Conservation (phyloP, 805 yeast genomes). For the Lipomyces oligophaga region DNA sequence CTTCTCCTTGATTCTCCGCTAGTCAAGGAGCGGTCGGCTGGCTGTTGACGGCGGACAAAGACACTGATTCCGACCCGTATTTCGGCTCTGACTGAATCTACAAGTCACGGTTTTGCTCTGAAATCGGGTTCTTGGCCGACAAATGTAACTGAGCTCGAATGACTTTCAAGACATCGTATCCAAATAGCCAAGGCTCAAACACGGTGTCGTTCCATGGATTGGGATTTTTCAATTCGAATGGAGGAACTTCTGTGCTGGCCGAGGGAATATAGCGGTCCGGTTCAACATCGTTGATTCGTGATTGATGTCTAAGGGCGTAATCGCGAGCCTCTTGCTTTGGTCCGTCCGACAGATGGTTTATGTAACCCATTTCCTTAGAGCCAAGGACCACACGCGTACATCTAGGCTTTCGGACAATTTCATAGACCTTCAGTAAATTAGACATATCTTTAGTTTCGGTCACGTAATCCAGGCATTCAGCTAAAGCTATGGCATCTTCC, state of each 20-base stretch:
- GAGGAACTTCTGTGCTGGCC: conserved; percentile 6
- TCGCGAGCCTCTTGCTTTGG: conserved; percentile 11
- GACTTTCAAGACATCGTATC: conserved; percentile 13
- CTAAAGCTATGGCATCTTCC: conserved; percentile 14
- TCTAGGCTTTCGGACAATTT: conserved; percentile 13
- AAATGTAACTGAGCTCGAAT: too few relatives aligned
- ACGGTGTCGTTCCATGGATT: conserved; percentile 19
- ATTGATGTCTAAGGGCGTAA: background rate
- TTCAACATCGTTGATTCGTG: background rate
- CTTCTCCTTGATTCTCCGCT: too few relatives aligned
- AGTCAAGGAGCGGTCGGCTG: too few relatives aligned
- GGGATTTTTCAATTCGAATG: conserved; percentile 9
- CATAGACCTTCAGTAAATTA: conserved; percentile 8
- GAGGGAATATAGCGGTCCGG: conserved; percentile 1
- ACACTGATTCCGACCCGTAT: too few relatives aligned
- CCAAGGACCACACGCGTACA: conserved; percentile 14
- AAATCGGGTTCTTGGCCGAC: too few relatives aligned
- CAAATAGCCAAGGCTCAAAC: conserved; percentile 18
- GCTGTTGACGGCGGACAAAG: too few relatives aligned
- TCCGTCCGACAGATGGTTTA: conserved; percentile 10
- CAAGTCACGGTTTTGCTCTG: too few relatives aligned
- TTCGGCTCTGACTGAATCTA: too few relatives aligned
- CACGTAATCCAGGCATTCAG: conserved; percentile 7
- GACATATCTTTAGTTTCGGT: conserved; percentile 1
- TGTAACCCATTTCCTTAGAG: conserved; percentile 4